Evolutionary conservation across 805 yeast genomes (phyloP), one percentile per base, ranked within the genome.

Genomic region (Yarrowia hollandica): DNA sequence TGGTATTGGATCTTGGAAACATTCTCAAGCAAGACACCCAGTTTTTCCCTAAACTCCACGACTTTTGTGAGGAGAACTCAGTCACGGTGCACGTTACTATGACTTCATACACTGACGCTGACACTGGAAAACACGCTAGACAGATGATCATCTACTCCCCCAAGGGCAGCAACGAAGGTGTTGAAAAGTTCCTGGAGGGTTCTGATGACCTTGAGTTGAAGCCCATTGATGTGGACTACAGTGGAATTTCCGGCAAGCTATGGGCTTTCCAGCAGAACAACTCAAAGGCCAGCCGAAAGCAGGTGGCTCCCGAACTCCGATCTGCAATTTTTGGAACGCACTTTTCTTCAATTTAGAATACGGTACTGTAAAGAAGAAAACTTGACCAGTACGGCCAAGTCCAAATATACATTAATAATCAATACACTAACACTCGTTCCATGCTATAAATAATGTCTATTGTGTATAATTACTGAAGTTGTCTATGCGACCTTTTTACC

Each of bases 231-330:
- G 55, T 56, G 7, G 48, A 26, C 60, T 21, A 33, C 35, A 61
- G 12, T 5, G 62, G 63, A 9, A 44, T 57, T 23, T 44, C 65
- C 9, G 58, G 64, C 14, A 62, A 64, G 18, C 59, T 50, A 16
- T 55, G 60, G 18, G 61, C 63, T 39, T 80, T 71, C 60, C 68
- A 73, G 63, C 86, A 86, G 67, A 77, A 76, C 62, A 82, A 86
- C 61, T 66, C 78, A 12, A 69, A 72, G 7, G 91, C 92, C 1
- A 86, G 94, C 31, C 79, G 97, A 66, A 91, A 91, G 69, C 95
- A 88, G 68, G 88, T 90, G 11, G 96, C 88, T 4, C 97, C 97
- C 0, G 67, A 75, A 12, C 59, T 80, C 30, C 21, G 59, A 50
- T 21, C 59, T 12, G 39, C 58, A 6, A 5, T 59, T 8, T 48